phyloP scores from a whole-genome alignment of 2,329 filamentous ascomycete species.

The Colletotrichum acutatum region DNA sequence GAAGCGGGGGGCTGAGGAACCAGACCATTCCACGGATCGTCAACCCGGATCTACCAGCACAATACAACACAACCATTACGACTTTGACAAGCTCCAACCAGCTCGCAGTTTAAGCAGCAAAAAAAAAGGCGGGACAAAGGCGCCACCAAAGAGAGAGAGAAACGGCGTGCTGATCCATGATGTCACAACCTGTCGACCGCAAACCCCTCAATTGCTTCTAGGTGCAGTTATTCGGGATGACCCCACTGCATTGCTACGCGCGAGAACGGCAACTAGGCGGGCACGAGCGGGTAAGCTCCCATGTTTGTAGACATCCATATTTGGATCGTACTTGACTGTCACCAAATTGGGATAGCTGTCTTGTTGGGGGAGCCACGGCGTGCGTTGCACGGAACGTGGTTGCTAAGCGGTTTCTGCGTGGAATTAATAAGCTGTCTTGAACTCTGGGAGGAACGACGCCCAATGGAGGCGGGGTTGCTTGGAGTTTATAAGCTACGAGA shows the following conservation, averaged over 20 bases:
- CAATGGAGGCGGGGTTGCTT: neutral
- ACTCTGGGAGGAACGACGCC: neutral
- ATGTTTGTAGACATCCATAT: neutral
- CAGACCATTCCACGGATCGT: neutral
- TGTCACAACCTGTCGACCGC: constrained; percentile 14
- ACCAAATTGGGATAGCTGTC: neutral
- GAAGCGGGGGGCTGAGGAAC: neutral
- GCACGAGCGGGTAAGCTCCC: neutral
- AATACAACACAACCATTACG: neutral
- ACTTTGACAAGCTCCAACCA: neutral
- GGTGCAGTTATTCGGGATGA: neutral
- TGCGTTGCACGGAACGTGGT: neutral
- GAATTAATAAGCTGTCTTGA: constrained; percentile 25
- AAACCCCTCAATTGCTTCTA: constrained; percentile 2
- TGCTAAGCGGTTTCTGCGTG: neutral
- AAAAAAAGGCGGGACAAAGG: neutral
- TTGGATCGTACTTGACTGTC: neutral
- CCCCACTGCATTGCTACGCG: neutral
- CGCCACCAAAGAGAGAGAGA: neutral
- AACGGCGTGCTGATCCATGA: constrained; percentile 25
- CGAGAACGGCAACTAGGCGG: neutral
- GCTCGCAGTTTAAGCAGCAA: neutral
- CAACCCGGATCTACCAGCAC: constrained; percentile 9
- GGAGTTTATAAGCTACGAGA: neutral
- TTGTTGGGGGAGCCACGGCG: neutral